phyloP scores from a whole-genome alignment of 2,329 filamentous ascomycete genomes.

The Penicillium italicum region DNA sequence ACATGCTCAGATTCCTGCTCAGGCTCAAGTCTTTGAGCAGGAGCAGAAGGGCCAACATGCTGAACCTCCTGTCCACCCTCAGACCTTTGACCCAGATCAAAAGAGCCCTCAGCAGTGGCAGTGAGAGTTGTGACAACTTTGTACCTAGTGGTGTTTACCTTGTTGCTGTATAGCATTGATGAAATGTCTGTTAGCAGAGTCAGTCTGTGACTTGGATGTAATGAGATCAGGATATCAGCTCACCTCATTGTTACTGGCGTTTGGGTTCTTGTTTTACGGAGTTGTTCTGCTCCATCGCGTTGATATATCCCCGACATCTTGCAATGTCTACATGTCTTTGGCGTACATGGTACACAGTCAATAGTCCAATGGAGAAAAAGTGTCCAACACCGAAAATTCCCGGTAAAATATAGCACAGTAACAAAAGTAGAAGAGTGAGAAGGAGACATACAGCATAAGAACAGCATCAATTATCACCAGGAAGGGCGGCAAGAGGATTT shows the following conservation, averaged over 20 bases:
- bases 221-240: constrained; percentile 2
- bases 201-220: neutral
- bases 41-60: neutral
- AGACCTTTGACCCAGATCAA: constrained; percentile 2
- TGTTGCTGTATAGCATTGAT: neutral
- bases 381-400: neutral
- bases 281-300: neutral
- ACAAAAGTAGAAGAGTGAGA: neutral
- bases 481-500: neutral
- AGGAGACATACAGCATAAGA: too few species aligned
- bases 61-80: neutral
- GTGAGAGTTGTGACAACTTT: neutral
- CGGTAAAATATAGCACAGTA: neutral
- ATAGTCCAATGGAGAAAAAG: neutral
- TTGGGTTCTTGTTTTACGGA: neutral
- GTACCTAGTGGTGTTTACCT: neutral
- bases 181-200: neutral
- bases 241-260: constrained; percentile 5
- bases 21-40: neutral
- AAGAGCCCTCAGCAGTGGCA: constrained; percentile 5
- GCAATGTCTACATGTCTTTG: constrained; percentile 7
- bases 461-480: too few species aligned
- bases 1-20: neutral
- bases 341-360: neutral
- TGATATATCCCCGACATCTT: constrained; percentile 6